Evolutionary conservation across 106 monocot genomes (phyloP).

Genomic region (Narthecium ossifragum): DNA sequence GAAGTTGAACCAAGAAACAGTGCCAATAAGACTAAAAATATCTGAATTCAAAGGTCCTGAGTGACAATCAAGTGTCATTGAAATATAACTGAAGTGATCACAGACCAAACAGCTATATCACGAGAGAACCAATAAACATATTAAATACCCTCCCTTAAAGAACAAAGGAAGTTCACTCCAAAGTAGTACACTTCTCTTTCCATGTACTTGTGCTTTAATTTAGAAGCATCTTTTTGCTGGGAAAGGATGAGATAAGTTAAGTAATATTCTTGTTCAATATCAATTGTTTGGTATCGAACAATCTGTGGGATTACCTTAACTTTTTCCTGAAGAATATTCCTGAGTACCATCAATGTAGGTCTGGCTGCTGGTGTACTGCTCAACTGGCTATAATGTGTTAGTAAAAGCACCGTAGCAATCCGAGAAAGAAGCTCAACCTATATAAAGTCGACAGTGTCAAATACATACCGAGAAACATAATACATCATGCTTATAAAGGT

Average conservation of each 20-base stretch:
- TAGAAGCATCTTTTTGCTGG: neutral
- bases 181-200: no score
- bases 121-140: no score
- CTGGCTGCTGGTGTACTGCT: constrained; percentile 55
- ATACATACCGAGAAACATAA: neutral
- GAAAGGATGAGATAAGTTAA: neutral
- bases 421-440: constrained; percentile 90
- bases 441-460: neutral
- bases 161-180: no score
- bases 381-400: constrained; percentile 82
- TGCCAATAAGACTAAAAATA: no score
- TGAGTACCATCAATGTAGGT: constrained; percentile 57
- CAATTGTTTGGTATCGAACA: no score
- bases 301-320: constrained; percentile 55
- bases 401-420: constrained; percentile 59
- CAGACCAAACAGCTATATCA: no score
- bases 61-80: no score
- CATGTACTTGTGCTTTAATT: neutral
- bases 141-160: neutral
- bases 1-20: no score
- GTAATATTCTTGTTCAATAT: no score
- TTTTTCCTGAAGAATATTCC: constrained; percentile 52
- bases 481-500: neutral
- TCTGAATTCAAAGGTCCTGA: no score
- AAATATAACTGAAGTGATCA: no score